phyloP scores from a whole-genome alignment of 202 grass and related monocot species.

The Eragrostis tef region DNA sequence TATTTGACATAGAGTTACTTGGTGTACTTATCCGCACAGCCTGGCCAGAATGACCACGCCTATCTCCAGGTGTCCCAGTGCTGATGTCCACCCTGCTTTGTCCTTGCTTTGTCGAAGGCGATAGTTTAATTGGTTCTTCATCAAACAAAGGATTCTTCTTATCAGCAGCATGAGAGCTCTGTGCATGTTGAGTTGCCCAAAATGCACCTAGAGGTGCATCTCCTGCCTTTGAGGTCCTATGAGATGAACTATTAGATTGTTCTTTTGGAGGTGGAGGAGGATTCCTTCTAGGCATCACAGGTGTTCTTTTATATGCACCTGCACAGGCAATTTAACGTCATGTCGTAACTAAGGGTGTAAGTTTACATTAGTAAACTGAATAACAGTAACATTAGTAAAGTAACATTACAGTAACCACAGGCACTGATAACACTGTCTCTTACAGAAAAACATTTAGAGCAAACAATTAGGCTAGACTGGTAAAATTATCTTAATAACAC shows the following conservation, averaged over 20 bases:
- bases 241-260: conserved; percentile 53
- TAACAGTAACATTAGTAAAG: conserved; percentile 2
- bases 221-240: conserved; percentile 47
- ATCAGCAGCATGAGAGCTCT: conserved; percentile 51
- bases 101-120: conserved; percentile 49
- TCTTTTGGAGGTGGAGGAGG: conserved; percentile 74
- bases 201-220: conserved; percentile 72
- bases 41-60: conserved; percentile 48
- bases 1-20: conserved; percentile 46
- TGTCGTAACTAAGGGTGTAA: too few species aligned
- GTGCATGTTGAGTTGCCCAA: conserved; percentile 69
- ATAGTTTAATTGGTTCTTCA: conserved; percentile 53
- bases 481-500: conserved; percentile 14
- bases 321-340: not conserved
- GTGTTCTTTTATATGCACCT: conserved; percentile 62
- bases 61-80: conserved; percentile 45
- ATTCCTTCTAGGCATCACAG: conserved; percentile 63
- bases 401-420: not conserved
- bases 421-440: conserved; percentile 23
- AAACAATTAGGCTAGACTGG: not conserved
- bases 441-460: conserved; percentile 19
- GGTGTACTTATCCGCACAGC: conserved; percentile 33
- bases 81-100: conserved; percentile 47
- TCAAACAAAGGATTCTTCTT: conserved; percentile 54
- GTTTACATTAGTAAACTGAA: too few species aligned